Evolutionary conservation across 768 basidiomycete genomes (phyloP).

Genomic region (Boletus coccyginus): DNA sequence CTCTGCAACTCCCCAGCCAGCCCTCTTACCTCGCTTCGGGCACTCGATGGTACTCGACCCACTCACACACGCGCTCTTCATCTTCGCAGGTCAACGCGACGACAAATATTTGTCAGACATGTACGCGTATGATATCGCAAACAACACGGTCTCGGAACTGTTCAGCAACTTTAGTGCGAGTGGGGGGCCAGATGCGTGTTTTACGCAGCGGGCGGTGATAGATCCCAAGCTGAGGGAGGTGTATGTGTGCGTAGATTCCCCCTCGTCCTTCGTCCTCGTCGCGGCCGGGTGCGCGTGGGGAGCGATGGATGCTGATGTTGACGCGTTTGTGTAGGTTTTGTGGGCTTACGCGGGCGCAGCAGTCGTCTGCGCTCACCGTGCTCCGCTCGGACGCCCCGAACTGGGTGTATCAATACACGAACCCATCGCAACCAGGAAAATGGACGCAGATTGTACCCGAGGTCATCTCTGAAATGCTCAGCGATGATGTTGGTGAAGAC

Average conservation of each 20-base stretch:
- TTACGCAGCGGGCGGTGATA: conserved; percentile 73
- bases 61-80: conserved; percentile 53
- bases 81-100: conserved; percentile 73
- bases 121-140: conserved; percentile 65
- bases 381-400: conserved; percentile 50
- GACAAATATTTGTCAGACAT: conserved; percentile 71
- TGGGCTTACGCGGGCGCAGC: conserved; percentile 49
- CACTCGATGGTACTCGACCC: conserved; percentile 83
- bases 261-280: not conserved
- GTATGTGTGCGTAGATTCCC: conserved; percentile 56
- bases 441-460: conserved; percentile 61
- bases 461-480: conserved; percentile 7
- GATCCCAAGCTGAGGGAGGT: conserved; percentile 62
- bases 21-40: conserved; percentile 63
- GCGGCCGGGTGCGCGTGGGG: too few species aligned
- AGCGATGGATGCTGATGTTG: not conserved
- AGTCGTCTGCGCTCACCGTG: conserved; percentile 38
- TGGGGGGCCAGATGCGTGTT: conserved; percentile 69
- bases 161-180: conserved; percentile 57
- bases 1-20: conserved; percentile 30
- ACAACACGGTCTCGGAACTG: conserved; percentile 55
- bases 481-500: not conserved
- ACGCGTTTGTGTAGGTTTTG: conserved; percentile 46
- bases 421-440: conserved; percentile 49
- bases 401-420: conserved; percentile 66